Evolutionary conservation across 129 eudicot genomes (phyloP), one percentile per base, ranked within the genome.

Genomic region (Solidago caesia): DNA sequence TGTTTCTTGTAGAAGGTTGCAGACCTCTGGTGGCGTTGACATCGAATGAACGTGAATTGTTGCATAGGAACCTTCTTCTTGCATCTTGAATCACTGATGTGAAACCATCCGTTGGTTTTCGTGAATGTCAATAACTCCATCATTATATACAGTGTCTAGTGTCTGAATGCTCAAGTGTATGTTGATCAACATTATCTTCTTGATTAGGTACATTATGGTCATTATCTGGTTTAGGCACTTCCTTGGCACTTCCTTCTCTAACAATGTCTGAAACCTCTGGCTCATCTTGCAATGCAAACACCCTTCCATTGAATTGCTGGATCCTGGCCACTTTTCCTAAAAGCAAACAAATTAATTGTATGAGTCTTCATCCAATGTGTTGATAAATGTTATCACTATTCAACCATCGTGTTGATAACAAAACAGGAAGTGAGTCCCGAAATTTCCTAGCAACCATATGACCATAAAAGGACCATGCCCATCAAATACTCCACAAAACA

Each of bases 401-500:
- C 49, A 81, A 72, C 97, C 96, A 88, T 67, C 89, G 85, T 7
- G 92, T 58, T 16, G 81, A 81, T 42, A 91, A 73, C 70, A 84
- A 58, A 64, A 84, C 79, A 6, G 97, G 97, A 78, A 92, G 97
- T 39, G 81, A 65, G 16, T 92, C 93, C 2, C 97, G 77, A 63
- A 92, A 96, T 89, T 79, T 87, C 74, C 84, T 89, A 42, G 97
- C 89, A 49, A 89, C 97, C 96, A 92, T 72, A 86, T 89, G 97
- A 47, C 97, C 97, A 14, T 77, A 85, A 21, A 21, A 44, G 97
- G 97, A 73, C 97, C 97, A 75, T 91, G 97, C 65, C 97, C 97
- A 75, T 91, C 97, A 77, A 92, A 92, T 45, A 92, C 96, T 76
- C 97, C 97, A 67, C 97, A 92, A 59, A 92, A 92, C 53, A 88